phyloP scores from a whole-genome alignment of 1,284 basidiomycete genomes.

The Fomitopsis pinicola region DNA sequence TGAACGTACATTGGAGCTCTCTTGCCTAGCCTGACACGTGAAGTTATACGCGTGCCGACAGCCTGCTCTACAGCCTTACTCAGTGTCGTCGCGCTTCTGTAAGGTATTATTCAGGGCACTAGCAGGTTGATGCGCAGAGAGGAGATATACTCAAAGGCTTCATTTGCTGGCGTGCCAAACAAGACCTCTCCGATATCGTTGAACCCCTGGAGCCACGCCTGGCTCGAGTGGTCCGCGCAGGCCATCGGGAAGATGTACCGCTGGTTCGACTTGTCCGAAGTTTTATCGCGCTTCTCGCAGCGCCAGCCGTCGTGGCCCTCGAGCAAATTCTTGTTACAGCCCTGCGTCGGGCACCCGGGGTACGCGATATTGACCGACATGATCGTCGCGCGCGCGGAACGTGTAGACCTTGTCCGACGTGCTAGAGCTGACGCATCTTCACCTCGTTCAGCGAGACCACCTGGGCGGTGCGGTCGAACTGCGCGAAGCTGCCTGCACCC shows the following conservation, averaged over 20 bases:
- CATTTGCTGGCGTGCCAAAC: conserved; percentile 80
- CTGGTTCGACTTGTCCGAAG: conserved; percentile 72
- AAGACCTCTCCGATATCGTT: conserved; percentile 85
- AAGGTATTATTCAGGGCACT: conserved; percentile 2
- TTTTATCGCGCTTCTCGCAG: conserved; percentile 92
- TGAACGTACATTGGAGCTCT: conserved; percentile 74
- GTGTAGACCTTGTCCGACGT: conserved; percentile 77
- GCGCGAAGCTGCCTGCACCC: conserved; percentile 32
- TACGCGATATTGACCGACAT: conserved; percentile 88
- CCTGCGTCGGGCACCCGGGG: conserved; percentile 81
- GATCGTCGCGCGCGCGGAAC: conserved; percentile 81
- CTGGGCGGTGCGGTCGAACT: conserved; percentile 61
- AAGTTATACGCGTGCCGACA: conserved; percentile 77
- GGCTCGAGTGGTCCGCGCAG: conserved; percentile 84
- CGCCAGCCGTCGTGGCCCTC: conserved; percentile 72
- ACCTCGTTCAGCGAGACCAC: conserved; percentile 79
- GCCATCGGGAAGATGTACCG: conserved; percentile 92
- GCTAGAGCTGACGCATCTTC: conserved; percentile 74
- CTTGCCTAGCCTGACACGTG: conserved; percentile 83
- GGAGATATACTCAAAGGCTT: conserved; percentile 54
- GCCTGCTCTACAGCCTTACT: conserved; percentile 65
- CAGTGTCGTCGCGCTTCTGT: conserved; percentile 63
- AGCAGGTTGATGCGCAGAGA: neutral
- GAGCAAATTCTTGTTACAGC: conserved; percentile 91
- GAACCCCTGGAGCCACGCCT: conserved; percentile 94